Percentiles rank a stretch among this genome's conserved stretches.
phyloP scores from a whole-genome alignment of 495 filamentous ascomycete species.

The Penicillium silybi region DNA sequence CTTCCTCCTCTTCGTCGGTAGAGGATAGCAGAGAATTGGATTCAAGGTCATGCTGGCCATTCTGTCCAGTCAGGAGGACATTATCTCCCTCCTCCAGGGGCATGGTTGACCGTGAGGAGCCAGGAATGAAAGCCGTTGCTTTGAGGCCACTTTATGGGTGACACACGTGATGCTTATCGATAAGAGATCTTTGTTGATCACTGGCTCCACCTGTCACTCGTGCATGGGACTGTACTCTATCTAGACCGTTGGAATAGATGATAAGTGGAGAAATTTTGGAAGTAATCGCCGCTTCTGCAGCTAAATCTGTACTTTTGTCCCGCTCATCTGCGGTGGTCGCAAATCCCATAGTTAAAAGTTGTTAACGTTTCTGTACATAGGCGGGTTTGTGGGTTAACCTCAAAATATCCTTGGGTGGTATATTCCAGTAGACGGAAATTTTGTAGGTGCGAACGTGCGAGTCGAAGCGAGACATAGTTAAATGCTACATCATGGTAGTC shows the following conservation, averaged over 20 bases:
- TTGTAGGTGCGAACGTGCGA: too few relatives aligned
- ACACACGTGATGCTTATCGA: constrained; percentile 19
- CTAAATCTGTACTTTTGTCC: too few relatives aligned
- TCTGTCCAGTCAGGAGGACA: constrained; percentile 26
- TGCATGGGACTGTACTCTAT: background rate
- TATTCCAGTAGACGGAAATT: too few relatives aligned
- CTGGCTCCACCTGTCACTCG: constrained; percentile 1
- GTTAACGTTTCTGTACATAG: too few relatives aligned
- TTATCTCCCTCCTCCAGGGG: constrained; percentile 37
- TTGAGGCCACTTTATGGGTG: constrained; percentile 10
- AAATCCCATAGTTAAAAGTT: too few relatives aligned
- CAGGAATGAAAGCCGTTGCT: constrained; percentile 2
- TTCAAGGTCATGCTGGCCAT: constrained; percentile 27
- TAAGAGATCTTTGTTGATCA: constrained; percentile 8
- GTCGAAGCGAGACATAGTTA: too few relatives aligned
- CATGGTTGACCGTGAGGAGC: constrained; percentile 35
- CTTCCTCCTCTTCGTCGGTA: constrained; percentile 21
- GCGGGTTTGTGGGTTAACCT: too few relatives aligned
- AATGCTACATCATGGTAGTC: too few relatives aligned
- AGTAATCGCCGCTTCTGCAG: too few relatives aligned
- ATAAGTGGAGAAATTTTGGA: background rate
- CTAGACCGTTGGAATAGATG: background rate
- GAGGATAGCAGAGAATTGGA: constrained; percentile 28
- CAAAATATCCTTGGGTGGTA: too few relatives aligned
- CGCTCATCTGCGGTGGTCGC: too few relatives aligned